Percentiles rank a stretch among this genome's conserved stretches.
phyloP scores from a whole-genome alignment of 108 stramenopile genomes.

The Pseudonitzschia pungens region DNA sequence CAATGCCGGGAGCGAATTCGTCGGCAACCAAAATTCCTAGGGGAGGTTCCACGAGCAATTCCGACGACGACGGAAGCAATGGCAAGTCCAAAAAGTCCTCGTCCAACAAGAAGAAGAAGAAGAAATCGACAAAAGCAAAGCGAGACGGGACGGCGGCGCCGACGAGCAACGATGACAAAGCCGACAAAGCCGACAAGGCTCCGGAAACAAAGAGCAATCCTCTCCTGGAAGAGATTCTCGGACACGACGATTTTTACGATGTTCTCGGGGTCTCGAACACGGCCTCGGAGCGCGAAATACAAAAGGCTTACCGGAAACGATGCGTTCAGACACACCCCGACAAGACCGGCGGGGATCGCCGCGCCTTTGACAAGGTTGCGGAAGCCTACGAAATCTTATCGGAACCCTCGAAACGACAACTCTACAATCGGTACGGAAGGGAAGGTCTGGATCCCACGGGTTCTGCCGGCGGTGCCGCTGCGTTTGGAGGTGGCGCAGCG shows the following conservation, averaged over 20 bases:
- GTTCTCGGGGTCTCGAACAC: slow-evolving; percentile 43
- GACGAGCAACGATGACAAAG: neutral
- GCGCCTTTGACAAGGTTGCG: slow-evolving; percentile 90
- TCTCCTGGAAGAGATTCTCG: slow-evolving; percentile 41
- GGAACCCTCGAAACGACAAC: slow-evolving; percentile 81
- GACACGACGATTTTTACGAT: slow-evolving; percentile 45
- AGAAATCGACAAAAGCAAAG: neutral
- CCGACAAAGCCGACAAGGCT: slow-evolving; percentile 1
- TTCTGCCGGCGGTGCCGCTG: slow-evolving; percentile 18
- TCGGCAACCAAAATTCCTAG: neutral
- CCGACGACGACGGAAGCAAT: neutral
- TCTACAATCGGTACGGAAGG: slow-evolving; percentile 88
- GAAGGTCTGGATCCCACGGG: slow-evolving; percentile 54
- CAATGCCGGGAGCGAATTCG: neutral
- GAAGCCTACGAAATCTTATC: slow-evolving; percentile 95
- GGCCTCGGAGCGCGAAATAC: slow-evolving; percentile 35
- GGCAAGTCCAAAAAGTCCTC: neutral
- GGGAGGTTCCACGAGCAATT: neutral
- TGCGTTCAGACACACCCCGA: slow-evolving; percentile 92
- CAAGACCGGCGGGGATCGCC: slow-evolving; percentile 78
- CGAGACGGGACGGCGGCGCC: neutral
- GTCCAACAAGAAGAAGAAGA: slow-evolving; percentile 4
- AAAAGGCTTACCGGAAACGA: slow-evolving; percentile 92
- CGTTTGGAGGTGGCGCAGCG: slow-evolving; percentile 17
- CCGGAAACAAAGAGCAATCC: neutral